Conservation (phyloP, 139 green algal genomes). For the Closterium sp. region DNA sequence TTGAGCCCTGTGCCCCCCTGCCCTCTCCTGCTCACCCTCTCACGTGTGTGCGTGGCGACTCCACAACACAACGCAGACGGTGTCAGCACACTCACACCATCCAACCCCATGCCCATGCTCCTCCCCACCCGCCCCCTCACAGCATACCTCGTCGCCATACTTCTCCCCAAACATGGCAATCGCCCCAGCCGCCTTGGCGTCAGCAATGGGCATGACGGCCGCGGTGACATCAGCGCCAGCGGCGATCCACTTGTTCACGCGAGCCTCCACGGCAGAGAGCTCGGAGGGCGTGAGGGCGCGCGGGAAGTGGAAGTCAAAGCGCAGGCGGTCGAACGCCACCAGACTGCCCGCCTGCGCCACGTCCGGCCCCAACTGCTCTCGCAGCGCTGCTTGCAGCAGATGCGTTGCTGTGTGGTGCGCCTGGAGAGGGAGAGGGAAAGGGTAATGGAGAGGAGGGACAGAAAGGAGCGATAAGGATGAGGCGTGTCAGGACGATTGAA, state of each 20-base stretch:
- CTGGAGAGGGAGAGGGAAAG: conserved; percentile 1
- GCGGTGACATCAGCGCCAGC: conserved; percentile 18
- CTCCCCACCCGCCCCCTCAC: no score
- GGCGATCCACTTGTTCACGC: conserved; percentile 82
- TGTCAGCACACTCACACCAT: no score
- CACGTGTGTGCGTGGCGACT: no score
- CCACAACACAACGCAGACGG: no score
- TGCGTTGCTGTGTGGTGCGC: conserved; percentile 90
- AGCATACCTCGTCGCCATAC: conserved; percentile 59
- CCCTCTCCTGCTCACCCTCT: conserved; percentile 69
- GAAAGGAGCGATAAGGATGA: no score
- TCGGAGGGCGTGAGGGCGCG: conserved; percentile 56
- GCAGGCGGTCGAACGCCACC: conserved; percentile 68
- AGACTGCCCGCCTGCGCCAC: conserved; percentile 82
- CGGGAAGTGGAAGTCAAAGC: conserved; percentile 68
- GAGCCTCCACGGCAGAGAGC: conserved; percentile 66
- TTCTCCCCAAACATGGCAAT: conserved; percentile 94
- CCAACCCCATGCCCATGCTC: no score
- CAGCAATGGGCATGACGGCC: conserved; percentile 70
- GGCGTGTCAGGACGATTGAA: no score
- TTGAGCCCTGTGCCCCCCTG: conserved; percentile 43
- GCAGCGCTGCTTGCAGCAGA: conserved; percentile 74
- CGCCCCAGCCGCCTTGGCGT: conserved; percentile 79
- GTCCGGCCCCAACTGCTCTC: conserved; percentile 77
- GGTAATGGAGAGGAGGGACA: not conserved